phyloP scores from a whole-genome alignment of 1,139 yeast genomes.

The Taphrina communis region DNA sequence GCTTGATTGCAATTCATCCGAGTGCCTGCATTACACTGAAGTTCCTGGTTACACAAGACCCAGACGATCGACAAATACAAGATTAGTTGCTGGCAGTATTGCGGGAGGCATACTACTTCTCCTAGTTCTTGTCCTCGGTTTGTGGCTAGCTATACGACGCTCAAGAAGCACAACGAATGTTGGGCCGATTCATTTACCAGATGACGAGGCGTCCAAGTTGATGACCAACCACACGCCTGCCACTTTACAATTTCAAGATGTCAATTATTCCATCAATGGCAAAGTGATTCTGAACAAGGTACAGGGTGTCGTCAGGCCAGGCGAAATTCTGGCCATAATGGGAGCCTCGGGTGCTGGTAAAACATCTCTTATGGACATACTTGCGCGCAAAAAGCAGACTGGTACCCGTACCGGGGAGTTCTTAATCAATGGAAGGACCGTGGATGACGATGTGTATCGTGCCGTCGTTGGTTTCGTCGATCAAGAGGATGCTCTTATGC shows the following conservation, averaged over 20 bases:
- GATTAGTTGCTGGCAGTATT: constrained; percentile 60
- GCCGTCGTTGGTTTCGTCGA: constrained; percentile 93
- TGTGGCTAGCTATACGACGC: constrained; percentile 51
- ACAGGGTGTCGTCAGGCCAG: constrained; percentile 79
- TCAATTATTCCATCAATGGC: constrained; percentile 67
- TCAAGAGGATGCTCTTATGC: constrained; percentile 88
- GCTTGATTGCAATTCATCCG: constrained; percentile 79
- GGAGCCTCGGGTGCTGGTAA: constrained; percentile 99
- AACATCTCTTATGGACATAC: constrained; percentile 85
- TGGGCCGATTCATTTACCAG: constrained; percentile 52
- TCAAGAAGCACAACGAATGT: constrained; percentile 48
- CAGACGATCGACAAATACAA: constrained; percentile 59
- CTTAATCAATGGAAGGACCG: constrained; percentile 68
- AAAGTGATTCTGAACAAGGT: constrained; percentile 64
- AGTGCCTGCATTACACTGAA: constrained; percentile 88
- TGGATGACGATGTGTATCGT: constrained; percentile 57
- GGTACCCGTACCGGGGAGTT: constrained; percentile 72
- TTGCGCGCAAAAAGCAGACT: constrained; percentile 83
- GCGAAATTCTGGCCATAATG: constrained; percentile 92
- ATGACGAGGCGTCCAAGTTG: constrained; percentile 51
- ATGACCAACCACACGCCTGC: constrained; percentile 70
- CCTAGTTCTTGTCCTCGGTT: constrained; percentile 54
- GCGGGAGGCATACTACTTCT: constrained; percentile 57
- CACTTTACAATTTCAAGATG: constrained; percentile 72
- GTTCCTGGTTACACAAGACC: constrained; percentile 88